Conservation (phyloP, 345 rosid species). For the Eutrema yunnanense region DNA sequence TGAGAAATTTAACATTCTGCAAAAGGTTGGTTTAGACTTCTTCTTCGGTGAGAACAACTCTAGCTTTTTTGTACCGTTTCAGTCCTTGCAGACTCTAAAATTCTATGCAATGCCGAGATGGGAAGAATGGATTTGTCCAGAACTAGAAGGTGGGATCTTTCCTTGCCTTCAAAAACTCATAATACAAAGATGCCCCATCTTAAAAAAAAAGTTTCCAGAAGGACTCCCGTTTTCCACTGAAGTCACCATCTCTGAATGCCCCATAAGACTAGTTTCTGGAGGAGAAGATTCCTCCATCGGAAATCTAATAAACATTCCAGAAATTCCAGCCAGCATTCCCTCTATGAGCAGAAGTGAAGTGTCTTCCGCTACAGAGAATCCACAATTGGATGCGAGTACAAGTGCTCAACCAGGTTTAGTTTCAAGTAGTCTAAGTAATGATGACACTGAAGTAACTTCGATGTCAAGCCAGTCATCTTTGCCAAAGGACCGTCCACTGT, state of each 20-base stretch:
- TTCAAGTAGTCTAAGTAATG: slow-evolving; percentile 16
- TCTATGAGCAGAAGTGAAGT: background rate
- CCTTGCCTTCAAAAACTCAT: slow-evolving; percentile 30
- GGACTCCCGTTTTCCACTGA: slow-evolving; percentile 25
- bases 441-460: slow-evolving; percentile 14
- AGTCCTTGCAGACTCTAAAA: slow-evolving; percentile 29
- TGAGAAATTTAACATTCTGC: slow-evolving; percentile 22
- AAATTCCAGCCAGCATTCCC: background rate
- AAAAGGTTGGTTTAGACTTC: slow-evolving; percentile 29
- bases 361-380: background rate
- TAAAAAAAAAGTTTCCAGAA: slow-evolving; percentile 21
- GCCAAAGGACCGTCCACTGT: background rate
- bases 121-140: slow-evolving; percentile 30
- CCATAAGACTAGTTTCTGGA: background rate
- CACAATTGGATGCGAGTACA: background rate
- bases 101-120: slow-evolving; percentile 30
- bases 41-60: slow-evolving; percentile 26
- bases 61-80: slow-evolving; percentile 27
- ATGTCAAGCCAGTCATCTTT: slow-evolving; percentile 18
- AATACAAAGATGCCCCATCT: slow-evolving; percentile 23
- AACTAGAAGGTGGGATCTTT: slow-evolving; percentile 18
- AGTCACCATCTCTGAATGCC: slow-evolving; percentile 27
- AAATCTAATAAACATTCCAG: background rate
- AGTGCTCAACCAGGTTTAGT: background rate
- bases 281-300: background rate